Evolutionary conservation across 352 stramenopile species (phyloP), one percentile per base, ranked within the genome.

Genomic region (Globisporangium nunn): DNA sequence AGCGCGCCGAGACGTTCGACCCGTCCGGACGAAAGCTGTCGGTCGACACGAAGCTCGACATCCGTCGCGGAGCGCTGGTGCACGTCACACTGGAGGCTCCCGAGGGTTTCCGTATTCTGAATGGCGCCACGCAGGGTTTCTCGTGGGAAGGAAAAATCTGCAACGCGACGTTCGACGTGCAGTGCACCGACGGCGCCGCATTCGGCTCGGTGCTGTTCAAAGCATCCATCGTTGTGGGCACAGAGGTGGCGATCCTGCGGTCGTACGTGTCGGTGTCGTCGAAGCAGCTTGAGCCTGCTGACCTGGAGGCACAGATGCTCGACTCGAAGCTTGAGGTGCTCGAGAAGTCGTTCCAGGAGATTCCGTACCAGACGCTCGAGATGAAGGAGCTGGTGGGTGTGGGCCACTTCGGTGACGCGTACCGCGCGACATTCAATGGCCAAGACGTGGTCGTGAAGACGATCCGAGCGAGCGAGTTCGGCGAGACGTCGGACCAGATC

Each of bases 361-460:
- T 93, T 23, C 75, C 78, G 56, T 93, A 81, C 61, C 59, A 52
- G 15, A 69, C 67, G 11, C 54, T 93, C 2, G 70, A 93, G 50
- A 61, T 93, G 51, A 86, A 91, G 51, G 74, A 91, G 37, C 74
- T 91, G 12, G 80, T 93, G 0, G 82, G 82, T 0, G 70, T 78
- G 41, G 82, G 82, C 0, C 87, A 90, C 63, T 93, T 93, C 69
- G 82, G 82, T 15, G 82, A 93, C 31, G 82, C 82, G 0, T 91
- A 87, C 46, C 81, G 73, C 5, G 80, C 80, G 30, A 74, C 56
- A 1, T 74, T 83, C 45, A 64, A 85, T 17, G 82, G 81, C 15
- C 48, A 88, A 54, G 72, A 93, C 44, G 82, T 93, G 2, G 82
- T 93, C 7, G 81, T 93, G 18, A 93, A 93, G 68, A 91, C 80